These are phyloP conservation scores for Ceratobasidium sp. DNA, from an alignment of 1,284 basidiomycete genomes.

Conservation along the genomic window DNA sequence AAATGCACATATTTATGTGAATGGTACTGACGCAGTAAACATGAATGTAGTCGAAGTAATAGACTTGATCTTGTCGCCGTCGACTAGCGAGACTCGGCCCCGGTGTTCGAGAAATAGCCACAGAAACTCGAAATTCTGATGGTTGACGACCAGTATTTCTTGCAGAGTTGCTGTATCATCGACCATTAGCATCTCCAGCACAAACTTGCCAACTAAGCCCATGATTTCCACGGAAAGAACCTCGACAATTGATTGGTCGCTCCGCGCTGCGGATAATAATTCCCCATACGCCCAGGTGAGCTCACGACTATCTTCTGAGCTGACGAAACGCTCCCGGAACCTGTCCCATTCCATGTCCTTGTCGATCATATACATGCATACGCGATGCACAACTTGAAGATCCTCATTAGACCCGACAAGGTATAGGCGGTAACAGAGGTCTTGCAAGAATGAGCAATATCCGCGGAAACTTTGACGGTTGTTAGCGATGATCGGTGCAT, in stretches of 20 bases:
- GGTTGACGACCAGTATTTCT: background rate
- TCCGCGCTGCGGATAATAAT: background rate
- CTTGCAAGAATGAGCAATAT: background rate
- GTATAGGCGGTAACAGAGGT: background rate
- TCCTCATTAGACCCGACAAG: background rate
- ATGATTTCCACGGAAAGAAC: background rate
- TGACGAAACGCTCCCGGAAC: background rate
- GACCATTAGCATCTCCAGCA: background rate
- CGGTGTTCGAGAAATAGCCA: conserved; percentile 5
- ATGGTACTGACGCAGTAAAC: background rate
- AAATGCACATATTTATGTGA: background rate
- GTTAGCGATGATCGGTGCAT: background rate
- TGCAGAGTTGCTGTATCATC: background rate
- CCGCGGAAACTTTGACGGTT: background rate
- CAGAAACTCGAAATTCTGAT: background rate
- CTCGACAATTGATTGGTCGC: background rate
- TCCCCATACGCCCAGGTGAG: background rate
- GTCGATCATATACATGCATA: background rate
- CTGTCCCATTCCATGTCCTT: background rate
- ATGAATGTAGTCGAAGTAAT: background rate
- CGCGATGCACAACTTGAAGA: background rate
- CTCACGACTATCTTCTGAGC: background rate
- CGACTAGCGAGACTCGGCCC: background rate
- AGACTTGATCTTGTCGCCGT: background rate
- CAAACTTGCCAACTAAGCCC: conserved; percentile 6